Evolutionary conservation across 23 red algal species (phyloP), one percentile per base, ranked within the genome.

Genomic region (Pyropia haitanensis): DNA sequence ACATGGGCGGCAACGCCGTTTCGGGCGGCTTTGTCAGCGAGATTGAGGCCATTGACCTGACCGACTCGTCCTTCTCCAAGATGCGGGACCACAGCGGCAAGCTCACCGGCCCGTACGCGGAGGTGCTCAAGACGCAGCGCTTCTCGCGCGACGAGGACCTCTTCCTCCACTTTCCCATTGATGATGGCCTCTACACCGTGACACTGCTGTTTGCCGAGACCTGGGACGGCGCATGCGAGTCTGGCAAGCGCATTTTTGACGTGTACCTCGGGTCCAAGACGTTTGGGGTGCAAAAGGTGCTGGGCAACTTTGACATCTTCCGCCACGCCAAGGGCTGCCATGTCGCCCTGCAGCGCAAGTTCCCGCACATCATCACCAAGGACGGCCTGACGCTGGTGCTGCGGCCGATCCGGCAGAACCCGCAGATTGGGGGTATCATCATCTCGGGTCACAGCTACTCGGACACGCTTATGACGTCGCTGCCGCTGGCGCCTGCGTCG

Each of bases 151-250:
- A 33, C 39, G 61, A 76, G 55, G 80, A 86, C 68, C 70, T 86
- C n/a, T 70, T 86, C 13, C 26, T 86, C 10, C 61, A 86, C 27
- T 53, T 86, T 68, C 80, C 80, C 18, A 68, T 86, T 39, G 60
- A 70, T 33, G 80, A 86, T 39, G 80, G 80, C 62, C 55, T 86
- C 14, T 86, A 86, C 58, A 65, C 61, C 20, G 80, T 86, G 19
- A 68, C 70, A 16, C 30, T 86, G 48, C 59, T 86, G 22, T 86
- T 86, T 71, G 69, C 80, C 34, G 80, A 86, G 61, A 86, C 80
- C 13, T 86, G 80, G 80, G 76, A 86, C 13, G 80, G 80, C 14
- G 80, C 80, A 12, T 86, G 60, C 51, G 49, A 50, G 26, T 48
- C 70, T 14, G 80, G 80, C 65, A 75, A 75, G 27, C 61, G 80